A percentile compares a stretch with the other conserved stretches of the same genome.
phyloP scores from a whole-genome alignment of 2,329 filamentous ascomycete species.

The Cladophialophora yegresii region DNA sequence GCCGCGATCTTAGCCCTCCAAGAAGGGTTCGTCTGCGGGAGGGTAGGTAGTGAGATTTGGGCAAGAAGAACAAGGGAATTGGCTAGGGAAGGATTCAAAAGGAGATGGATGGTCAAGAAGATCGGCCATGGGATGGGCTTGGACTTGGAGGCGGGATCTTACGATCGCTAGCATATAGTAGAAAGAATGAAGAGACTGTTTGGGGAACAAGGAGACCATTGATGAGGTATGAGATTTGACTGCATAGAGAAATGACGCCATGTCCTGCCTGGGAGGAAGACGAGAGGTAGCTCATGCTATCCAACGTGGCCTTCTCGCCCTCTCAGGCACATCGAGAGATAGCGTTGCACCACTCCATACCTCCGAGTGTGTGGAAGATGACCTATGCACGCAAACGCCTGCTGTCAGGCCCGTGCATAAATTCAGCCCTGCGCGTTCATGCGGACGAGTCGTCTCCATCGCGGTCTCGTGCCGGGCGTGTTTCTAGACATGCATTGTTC shows the following conservation, averaged over 20 bases:
- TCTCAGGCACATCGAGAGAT: too few relatives aligned
- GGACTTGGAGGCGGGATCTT: constrained; percentile 33
- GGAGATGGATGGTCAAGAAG: constrained; percentile 50
- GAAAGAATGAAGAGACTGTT: neutral
- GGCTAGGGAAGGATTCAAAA: constrained; percentile 52
- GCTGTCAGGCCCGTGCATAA: too few relatives aligned
- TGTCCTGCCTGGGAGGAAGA: neutral
- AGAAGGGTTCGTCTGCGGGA: constrained; percentile 48
- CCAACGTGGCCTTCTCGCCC: too few relatives aligned
- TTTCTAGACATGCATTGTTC: neutral
- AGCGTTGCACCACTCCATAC: too few relatives aligned
- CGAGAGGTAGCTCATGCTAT: neutral
- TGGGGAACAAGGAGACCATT: neutral
- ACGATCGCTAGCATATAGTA: neutral
- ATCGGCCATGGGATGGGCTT: constrained; percentile 51
- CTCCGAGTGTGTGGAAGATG: too few relatives aligned
- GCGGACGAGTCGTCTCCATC: neutral
- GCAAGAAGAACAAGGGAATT: constrained; percentile 50
- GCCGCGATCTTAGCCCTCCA: constrained; percentile 75
- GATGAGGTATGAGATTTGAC: neutral
- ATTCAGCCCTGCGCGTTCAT: neutral
- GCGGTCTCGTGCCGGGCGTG: neutral
- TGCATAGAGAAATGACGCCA: neutral
- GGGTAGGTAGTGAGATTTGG: constrained; percentile 51
- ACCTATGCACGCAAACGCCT: too few relatives aligned